Conservation (phyloP, 2,329 filamentous ascomycete genomes). For the Fusarium torreyae region DNA sequence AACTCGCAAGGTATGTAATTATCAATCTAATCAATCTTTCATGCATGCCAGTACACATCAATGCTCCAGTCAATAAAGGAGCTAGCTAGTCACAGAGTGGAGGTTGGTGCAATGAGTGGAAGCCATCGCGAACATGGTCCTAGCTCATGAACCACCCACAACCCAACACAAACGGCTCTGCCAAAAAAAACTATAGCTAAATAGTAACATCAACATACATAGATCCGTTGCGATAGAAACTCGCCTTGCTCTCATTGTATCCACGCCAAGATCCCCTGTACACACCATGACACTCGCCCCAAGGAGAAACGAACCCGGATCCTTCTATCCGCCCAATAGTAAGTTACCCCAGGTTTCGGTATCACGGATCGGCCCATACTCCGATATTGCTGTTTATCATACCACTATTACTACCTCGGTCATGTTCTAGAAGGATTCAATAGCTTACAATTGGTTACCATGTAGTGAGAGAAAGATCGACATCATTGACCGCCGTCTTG, state of each 20-base stretch:
- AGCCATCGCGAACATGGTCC: constrained; percentile 1
- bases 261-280: constrained; percentile 57
- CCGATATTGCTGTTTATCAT: not conserved
- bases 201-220: constrained; percentile 15
- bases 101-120: not conserved
- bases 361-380: not conserved
- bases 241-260: constrained; percentile 56
- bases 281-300: constrained; percentile 52
- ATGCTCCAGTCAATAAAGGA: constrained; percentile 6
- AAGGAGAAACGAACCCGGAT: constrained; percentile 57
- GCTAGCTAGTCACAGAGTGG: constrained; percentile 2
- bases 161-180: not conserved
- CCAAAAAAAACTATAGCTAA: constrained; percentile 12
- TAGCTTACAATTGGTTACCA: constrained; percentile 1
- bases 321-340: constrained; percentile 58
- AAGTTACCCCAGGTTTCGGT: constrained; percentile 30
- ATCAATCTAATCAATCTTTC: constrained; percentile 33
- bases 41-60: constrained; percentile 3
- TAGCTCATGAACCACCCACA: constrained; percentile 2
- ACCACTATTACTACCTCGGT: not conserved
- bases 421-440: not conserved
- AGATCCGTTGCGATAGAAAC: constrained; percentile 58
- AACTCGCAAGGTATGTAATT: constrained; percentile 52
- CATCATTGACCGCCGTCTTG: constrained; percentile 55
- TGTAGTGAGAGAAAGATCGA: constrained; percentile 58